phyloP scores from a whole-genome alignment of 345 rosid species.

The Crucihimalaya himalaica region DNA sequence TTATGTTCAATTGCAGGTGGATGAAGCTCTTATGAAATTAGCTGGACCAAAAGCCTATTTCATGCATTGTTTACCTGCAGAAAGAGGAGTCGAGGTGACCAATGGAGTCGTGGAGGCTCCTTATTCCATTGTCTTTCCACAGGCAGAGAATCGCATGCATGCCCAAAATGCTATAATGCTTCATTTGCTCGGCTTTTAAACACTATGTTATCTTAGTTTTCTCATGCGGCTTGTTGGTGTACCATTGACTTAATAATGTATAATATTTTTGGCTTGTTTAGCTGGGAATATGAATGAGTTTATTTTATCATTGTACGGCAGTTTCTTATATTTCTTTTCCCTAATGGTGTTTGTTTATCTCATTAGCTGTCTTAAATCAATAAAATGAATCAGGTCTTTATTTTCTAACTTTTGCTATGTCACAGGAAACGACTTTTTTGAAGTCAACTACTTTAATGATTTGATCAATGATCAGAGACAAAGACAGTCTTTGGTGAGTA shows the following conservation, averaged over 20 bases:
- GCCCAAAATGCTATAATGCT: constrained; percentile 93
- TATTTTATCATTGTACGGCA: neutral
- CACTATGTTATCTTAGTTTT: constrained; percentile 17
- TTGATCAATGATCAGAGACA: neutral
- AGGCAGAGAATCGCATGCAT: constrained; percentile 96
- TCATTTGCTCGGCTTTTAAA: constrained; percentile 61
- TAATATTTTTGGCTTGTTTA: constrained; percentile 4
- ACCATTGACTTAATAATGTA: constrained; percentile 3
- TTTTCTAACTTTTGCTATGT: neutral
- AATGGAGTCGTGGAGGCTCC: constrained; percentile 87
- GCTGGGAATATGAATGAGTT: constrained; percentile 30
- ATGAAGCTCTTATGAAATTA: constrained; percentile 77
- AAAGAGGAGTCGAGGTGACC: constrained; percentile 91
- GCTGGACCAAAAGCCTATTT: constrained; percentile 87
- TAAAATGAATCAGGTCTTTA: neutral
- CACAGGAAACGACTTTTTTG: neutral
- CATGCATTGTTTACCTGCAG: constrained; percentile 99
- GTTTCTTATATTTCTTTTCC: too few species aligned
- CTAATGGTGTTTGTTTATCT: neutral
- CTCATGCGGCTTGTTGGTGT: constrained; percentile 6
- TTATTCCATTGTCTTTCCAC: constrained; percentile 86
- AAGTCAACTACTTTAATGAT: neutral
- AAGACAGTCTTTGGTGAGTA: neutral
- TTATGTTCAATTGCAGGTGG: constrained; percentile 56
- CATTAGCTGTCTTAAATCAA: neutral